A percentile compares a stretch with the other conserved stretches of the same genome.
Conservation (phyloP, 2,329 filamentous ascomycete species). For the Cryphonectria naterciae region DNA sequence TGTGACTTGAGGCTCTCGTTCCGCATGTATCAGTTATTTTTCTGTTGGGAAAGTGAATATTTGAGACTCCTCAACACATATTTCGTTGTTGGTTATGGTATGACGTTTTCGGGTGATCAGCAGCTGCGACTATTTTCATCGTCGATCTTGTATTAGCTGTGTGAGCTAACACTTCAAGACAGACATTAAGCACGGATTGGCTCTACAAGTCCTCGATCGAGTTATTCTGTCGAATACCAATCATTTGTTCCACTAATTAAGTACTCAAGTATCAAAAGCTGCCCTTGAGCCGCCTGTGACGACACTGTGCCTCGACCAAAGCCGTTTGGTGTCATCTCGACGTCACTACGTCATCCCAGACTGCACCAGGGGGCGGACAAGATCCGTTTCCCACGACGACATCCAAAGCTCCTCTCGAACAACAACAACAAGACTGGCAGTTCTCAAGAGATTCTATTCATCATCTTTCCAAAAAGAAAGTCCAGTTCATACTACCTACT, state of each 20-base stretch:
- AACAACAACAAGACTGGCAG: background rate
- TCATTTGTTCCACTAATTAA: background rate
- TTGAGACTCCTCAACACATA: background rate
- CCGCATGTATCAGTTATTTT: background rate
- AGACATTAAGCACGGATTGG: background rate
- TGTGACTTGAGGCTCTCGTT: no score
- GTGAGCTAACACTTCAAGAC: background rate
- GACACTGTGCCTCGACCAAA: background rate
- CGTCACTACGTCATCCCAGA: conserved; percentile 8
- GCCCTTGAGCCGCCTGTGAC: background rate
- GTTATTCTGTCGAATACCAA: background rate
- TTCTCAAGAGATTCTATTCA: background rate
- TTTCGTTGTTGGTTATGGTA: background rate
- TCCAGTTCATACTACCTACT: background rate
- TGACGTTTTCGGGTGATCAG: background rate
- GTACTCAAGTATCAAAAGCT: no score
- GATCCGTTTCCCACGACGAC: background rate
- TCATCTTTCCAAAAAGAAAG: background rate
- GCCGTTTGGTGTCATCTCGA: conserved; percentile 5
- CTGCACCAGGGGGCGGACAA: background rate
- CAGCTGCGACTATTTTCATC: background rate
- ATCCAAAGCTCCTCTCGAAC: background rate
- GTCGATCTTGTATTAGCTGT: background rate
- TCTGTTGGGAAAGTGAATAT: background rate
- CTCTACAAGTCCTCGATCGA: background rate